phyloP scores from a whole-genome alignment of 257 asterid genomes.

The Petrea volubilis region DNA sequence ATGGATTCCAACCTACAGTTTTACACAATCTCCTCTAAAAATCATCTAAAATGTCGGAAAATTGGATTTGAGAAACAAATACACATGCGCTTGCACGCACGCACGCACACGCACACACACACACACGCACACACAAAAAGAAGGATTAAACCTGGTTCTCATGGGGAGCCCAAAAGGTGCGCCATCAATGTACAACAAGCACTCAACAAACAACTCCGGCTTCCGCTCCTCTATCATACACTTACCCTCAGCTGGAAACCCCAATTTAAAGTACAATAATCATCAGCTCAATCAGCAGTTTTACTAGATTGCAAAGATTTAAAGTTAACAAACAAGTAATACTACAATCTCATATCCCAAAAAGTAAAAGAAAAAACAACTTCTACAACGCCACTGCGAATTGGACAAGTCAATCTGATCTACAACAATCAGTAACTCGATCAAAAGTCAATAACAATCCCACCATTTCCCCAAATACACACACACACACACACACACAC shows the following conservation, averaged over 20 bases:
- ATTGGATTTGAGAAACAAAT: no score
- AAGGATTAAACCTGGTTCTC: conserved; percentile 82
- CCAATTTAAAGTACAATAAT: conserved; percentile 10
- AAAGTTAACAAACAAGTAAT: conserved; percentile 3
- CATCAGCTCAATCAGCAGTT: conserved; percentile 16
- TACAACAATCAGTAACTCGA: neutral
- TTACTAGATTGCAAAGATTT: neutral
- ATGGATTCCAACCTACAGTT: conserved; percentile 72
- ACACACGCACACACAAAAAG: no score
- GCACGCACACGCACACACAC: no score
- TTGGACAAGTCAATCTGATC: conserved; percentile 19
- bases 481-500: no score
- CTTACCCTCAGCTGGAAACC: conserved; percentile 58
- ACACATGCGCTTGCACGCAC: no score
- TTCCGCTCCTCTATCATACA: conserved; percentile 59
- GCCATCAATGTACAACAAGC: conserved; percentile 83
- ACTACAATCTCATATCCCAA: conserved; percentile 4
- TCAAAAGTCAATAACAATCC: neutral
- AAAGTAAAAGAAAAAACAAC: no score
- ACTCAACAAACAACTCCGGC: conserved; percentile 84
- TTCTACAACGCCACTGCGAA: neutral
- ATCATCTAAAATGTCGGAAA: neutral
- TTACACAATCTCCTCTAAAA: conserved; percentile 15
- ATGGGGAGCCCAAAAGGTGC: conserved; percentile 98
- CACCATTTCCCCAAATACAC: neutral